phyloP scores from a whole-genome alignment of 192 early-diverging fungal genomes.

The Geosiphon pyriformis region DNA sequence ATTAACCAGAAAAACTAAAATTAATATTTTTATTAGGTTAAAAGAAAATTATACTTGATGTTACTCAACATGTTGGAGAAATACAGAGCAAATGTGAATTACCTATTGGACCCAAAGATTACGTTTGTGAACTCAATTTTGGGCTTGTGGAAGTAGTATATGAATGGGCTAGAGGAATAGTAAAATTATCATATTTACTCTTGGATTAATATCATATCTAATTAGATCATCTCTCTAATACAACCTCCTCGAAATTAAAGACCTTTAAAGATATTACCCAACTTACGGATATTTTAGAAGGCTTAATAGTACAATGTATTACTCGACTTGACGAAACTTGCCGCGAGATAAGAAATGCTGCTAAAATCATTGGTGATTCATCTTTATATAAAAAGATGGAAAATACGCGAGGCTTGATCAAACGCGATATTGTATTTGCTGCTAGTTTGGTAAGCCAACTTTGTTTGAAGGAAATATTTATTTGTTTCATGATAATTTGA shows the following conservation, averaged over 20 bases:
- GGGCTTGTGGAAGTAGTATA: slow-evolving; percentile 94
- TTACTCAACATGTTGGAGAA: slow-evolving; percentile 63
- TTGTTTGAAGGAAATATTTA: too few species aligned
- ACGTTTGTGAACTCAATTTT: slow-evolving; percentile 54
- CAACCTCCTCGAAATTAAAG: slow-evolving; percentile 5
- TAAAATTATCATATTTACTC: slow-evolving; percentile 13
- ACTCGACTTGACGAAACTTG: slow-evolving; percentile 90
- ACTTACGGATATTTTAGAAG: slow-evolving; percentile 91
- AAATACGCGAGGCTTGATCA: slow-evolving; percentile 74
- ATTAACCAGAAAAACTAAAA: too few species aligned
- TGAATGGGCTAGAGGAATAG: slow-evolving; percentile 91
- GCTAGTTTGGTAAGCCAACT: slow-evolving; percentile 71
- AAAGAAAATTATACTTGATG: slow-evolving; percentile 62
- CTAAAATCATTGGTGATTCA: slow-evolving; percentile 82
- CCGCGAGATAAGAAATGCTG: slow-evolving; percentile 80
- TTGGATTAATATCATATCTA: neutral
- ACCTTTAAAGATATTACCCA: slow-evolving; percentile 88
- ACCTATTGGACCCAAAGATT: slow-evolving; percentile 26
- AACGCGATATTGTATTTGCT: slow-evolving; percentile 96
- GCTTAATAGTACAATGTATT: slow-evolving; percentile 91
- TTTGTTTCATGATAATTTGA: too few species aligned
- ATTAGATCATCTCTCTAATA: neutral
- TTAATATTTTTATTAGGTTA: slow-evolving; percentile 40
- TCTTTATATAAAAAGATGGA: slow-evolving; percentile 89
- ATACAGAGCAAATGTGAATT: slow-evolving; percentile 72